Evolutionary conservation across 2,329 filamentous ascomycete genomes (phyloP), one percentile per base, ranked within the genome.

Genomic region (Rasamsonia emersonii): DNA sequence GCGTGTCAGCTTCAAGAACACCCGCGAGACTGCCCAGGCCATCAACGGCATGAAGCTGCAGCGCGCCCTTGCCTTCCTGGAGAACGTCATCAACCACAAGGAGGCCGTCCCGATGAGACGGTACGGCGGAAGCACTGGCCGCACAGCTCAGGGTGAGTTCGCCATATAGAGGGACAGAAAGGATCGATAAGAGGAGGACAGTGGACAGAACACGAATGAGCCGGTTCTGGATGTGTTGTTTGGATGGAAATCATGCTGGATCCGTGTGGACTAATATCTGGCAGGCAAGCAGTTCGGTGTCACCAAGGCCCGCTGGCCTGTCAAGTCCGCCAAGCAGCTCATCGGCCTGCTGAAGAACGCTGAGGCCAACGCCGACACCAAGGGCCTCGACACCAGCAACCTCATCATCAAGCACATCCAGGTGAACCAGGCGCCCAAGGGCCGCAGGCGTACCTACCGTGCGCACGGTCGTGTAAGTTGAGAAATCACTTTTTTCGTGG

Each of bases 351-450:
- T 98, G 58, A 91, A 88, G 79, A 94, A 94, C 72, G 86, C 86
- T 52, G 86, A 93, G 76, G 80, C 86, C 73, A 94, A 94, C 70
- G 86, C 86, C 65, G 88, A 94, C 58, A 83, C 84, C 68, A 94
- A 94, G 78, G 86, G 88, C 59, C 85, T 94, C 61, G 86, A 98
- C 72, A 96, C 88, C 63, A 81, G 80, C 72, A 93, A 93, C 77
- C 76, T 98, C 63, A 72, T 96, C 64, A 84, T 98, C 73, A 95
- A 95, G 85, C 93, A 95, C 83, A 98, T 98, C 73, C 91, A 98
- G 77, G 91, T 98, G 78, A 98, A 98, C 85, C 91, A 98, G 78
- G 93, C 91, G 56, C 91, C 91, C 61, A 96, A 96, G 82, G 89
- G 96, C 78, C 82, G 91, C 66, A 80, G 91, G 73, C 82, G 91